These are phyloP conservation scores for Diaporthe sp. DNA, from an alignment of 2,329 filamentous ascomycete species.

Conservation along the genomic window DNA sequence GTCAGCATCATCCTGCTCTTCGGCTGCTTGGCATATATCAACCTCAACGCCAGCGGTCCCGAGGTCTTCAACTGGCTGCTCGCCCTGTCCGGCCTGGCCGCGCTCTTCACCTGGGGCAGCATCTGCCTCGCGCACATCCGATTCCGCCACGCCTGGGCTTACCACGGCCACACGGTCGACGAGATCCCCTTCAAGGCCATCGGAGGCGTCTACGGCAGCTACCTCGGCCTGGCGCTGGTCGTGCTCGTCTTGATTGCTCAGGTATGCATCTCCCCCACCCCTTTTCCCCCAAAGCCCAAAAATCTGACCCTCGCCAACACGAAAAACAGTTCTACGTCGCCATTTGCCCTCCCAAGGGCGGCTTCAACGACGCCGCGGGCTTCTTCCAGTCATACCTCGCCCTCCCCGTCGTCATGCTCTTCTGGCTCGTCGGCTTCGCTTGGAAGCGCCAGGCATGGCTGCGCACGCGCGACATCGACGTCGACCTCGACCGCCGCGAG, in stretches of 20 bases:
- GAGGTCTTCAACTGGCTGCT: conserved; percentile 75
- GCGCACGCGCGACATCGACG: conserved; percentile 71
- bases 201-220: conserved; percentile 74
- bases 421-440: conserved; percentile 67
- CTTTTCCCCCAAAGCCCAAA: not conserved
- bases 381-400: conserved; percentile 70
- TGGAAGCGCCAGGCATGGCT: conserved; percentile 76
- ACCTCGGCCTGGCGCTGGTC: conserved; percentile 70
- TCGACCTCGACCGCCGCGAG: conserved; percentile 73
- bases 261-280: conserved; percentile 42
- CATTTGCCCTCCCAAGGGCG: conserved; percentile 48
- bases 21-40: conserved; percentile 64
- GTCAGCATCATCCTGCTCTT: conserved; percentile 61
- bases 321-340: conserved; percentile 49
- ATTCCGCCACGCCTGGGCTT: conserved; percentile 74
- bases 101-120: conserved; percentile 77
- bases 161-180: conserved; percentile 71
- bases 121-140: conserved; percentile 78
- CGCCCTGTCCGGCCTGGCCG: conserved; percentile 73
- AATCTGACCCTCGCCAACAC: not conserved
- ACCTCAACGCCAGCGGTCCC: conserved; percentile 57
- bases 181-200: conserved; percentile 76
- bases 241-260: conserved; percentile 68
- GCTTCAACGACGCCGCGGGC: conserved; percentile 53
- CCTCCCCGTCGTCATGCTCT: conserved; percentile 64